Evolutionary conservation across 345 rosid genomes (phyloP), one percentile per base, ranked within the genome.

Genomic region (Arabidopsis suecica): DNA sequence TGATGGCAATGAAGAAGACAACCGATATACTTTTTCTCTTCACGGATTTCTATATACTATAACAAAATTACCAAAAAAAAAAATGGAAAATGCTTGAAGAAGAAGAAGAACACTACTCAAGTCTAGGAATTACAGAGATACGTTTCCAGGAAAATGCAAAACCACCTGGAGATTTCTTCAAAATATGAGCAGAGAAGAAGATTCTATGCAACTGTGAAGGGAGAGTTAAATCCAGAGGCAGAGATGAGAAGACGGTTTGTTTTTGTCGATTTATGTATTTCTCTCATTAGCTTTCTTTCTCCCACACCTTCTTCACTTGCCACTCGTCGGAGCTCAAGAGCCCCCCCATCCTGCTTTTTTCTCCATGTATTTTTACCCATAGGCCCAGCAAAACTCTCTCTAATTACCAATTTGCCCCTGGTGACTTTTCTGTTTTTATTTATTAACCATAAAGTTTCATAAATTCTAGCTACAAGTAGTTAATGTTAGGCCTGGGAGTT

Each of bases 141-240:
- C 18, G 82, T 81, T 81, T 79, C 83, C 85, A 61, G 23, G 69
- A 71, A 76, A 61, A 79, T 63, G 72, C 76, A 71, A 64, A 41
- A 71, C 11, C 40, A 69, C 80, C 75, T 77, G 81, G 73, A 58
- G 71, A 58, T 69, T 16, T 45, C 1, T 56, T n/a, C 70, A 16
- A 16, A 16, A 16, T 16, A 16, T 16, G 66, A 54, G 71, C 18
- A 16, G 18, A 16, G 18, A 16, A 67, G 79, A 67, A 73, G 80
- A 79, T 68, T 76, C 49, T 64, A 37, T 63, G 74, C 40, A 34
- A 7, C n/a, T 16, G 36, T 32, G 7, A 33, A 41, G 32, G 12
- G 36, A 74, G 18, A 4, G 13, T 30, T 30, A n/a, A 60, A 68
- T 68, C 28, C 62, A 20, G 75, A 59, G 36, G 49, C 6, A 67